A percentile compares a stretch with the other conserved stretches of the same genome.
Conservation (phyloP, 176 grass and related monocot genomes). For the Secale cereale region DNA sequence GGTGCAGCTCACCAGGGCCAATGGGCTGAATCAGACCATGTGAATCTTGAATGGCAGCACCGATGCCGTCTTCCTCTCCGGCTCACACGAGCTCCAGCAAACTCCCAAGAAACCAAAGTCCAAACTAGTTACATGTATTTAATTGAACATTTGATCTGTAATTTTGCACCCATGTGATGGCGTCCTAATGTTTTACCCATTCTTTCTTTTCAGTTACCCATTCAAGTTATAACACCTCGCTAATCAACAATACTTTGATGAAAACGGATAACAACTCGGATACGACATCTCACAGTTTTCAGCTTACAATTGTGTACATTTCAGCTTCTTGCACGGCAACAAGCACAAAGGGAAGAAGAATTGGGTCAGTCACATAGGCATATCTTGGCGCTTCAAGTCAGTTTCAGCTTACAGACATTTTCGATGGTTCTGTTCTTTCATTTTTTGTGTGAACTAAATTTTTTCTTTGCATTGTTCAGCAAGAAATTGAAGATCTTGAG, state of each 20-base stretch:
- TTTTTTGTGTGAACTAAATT: conserved; percentile 6
- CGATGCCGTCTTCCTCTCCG: background rate
- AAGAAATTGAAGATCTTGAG: conserved; percentile 99
- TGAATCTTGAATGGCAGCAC: too few species aligned
- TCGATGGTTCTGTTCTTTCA: background rate
- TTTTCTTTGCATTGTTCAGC: conserved; percentile 45
- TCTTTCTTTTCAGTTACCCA: background rate
- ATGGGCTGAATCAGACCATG: too few species aligned
- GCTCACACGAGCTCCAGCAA: background rate
- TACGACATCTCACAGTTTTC: conserved; percentile 1
- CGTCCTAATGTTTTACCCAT: background rate
- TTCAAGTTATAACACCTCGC: conserved; percentile 4
- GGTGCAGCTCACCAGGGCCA: too few species aligned
- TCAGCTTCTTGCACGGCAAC: conserved; percentile 86
- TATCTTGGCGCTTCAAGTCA: conserved; percentile 96
- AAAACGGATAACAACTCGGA: conserved; percentile 15
- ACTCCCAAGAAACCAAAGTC: background rate
- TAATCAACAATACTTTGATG: background rate
- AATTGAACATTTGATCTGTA: background rate
- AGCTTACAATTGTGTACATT: conserved; percentile 41
- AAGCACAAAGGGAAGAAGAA: conserved; percentile 98
- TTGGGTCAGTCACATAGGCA: conserved; percentile 87
- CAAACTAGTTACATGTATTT: background rate
- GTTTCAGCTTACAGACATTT: conserved; percentile 31
- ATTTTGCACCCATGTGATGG: background rate